These are phyloP conservation scores for Boletellus deceptivus DNA, from an alignment of 1,284 basidiomycete species.

Conservation along the genomic window DNA sequence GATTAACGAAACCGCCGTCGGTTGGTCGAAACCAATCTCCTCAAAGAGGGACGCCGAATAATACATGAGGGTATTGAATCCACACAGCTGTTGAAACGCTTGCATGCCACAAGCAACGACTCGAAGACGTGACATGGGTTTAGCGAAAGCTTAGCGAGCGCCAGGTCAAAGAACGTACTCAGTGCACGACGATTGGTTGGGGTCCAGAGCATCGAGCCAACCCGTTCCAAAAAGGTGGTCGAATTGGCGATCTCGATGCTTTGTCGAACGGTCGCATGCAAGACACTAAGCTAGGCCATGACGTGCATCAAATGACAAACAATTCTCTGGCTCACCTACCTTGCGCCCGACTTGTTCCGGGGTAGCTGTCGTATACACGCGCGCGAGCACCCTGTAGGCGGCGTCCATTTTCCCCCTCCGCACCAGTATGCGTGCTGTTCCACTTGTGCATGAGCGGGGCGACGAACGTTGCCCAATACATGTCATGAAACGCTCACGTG, in stretches of 20 bases:
- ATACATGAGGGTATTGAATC: slow-evolving; percentile 75
- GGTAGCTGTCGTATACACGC: slow-evolving; percentile 67
- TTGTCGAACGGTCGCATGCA: slow-evolving; percentile 60
- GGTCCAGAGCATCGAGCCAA: slow-evolving; percentile 52
- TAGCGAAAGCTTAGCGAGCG: neutral
- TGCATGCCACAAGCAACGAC: slow-evolving; percentile 79
- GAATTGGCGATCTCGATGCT: slow-evolving; percentile 61
- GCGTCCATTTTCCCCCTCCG: slow-evolving; percentile 48
- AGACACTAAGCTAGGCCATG: slow-evolving; percentile 50
- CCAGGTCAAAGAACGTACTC: slow-evolving; percentile 44
- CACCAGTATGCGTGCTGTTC: slow-evolving; percentile 68
- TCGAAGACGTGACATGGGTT: slow-evolving; percentile 22
- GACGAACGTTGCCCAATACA: neutral
- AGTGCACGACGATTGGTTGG: slow-evolving; percentile 68
- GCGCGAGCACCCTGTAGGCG: slow-evolving; percentile 54
- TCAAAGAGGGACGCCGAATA: slow-evolving; percentile 80
- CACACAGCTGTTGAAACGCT: slow-evolving; percentile 80
- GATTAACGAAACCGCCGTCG: slow-evolving; percentile 77
- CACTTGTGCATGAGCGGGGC: neutral
- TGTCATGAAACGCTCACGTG: slow-evolving; percentile 48
- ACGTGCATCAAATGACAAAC: neutral
- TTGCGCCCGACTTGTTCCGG: slow-evolving; percentile 67
- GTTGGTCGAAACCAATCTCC: slow-evolving; percentile 77
- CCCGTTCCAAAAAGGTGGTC: slow-evolving; percentile 60
- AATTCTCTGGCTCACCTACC: slow-evolving; percentile 30